Base-by-base conservation (phyloP, 2,329 filamentous ascomycete species). In the Monilinia fructicola region DNA sequence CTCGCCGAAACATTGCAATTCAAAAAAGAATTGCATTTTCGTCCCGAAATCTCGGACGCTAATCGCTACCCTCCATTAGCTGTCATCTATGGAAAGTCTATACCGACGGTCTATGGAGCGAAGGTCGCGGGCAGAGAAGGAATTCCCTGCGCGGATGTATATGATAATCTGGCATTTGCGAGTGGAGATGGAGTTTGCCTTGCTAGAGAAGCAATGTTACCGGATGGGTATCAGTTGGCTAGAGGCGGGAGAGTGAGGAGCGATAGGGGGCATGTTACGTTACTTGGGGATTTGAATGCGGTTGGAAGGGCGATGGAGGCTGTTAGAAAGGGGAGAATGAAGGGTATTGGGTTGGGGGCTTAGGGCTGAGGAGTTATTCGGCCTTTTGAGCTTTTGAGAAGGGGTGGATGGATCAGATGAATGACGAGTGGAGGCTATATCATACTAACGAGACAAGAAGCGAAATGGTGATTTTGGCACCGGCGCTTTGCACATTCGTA, bases 131-230 rank as follows among this genome's bases (percentile, higher is more conserved):
- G 87, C 2, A 82, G 84, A 4, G 92, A 94, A 64, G 87, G 84
- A 0, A 97, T 97, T 71, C 85, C 87, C 60, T 86, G 87, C 68
- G 81, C 86, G 0, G 92, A 96, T 77, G 89, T 87, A 0, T 97
- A 96, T 76, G 92, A 96, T 71, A 89, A 96, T 72, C 82, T 98
- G 2, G 85, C 92, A 0, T 97, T 97, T 78, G 90, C 90, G 0
- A 89, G 89, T 28, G 93, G 93, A 2, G 93, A 98, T 75, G 94
- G 93, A 0, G 93, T 98, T 0, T 92, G 94, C 65, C 83, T 97
- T 9, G 91, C 93, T 0, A 87, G 87, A 61, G 91, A 94, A 69
- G 90, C 93, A 0, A 94, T 96, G 91, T 78, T 96, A 54, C 93
- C 93, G 0, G 79, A 85, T 2, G 93, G 93, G 0, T 97, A 97